Base-by-base conservation (phyloP, 1,284 basidiomycete genomes). In the Ceratobasidium sp. region DNA sequence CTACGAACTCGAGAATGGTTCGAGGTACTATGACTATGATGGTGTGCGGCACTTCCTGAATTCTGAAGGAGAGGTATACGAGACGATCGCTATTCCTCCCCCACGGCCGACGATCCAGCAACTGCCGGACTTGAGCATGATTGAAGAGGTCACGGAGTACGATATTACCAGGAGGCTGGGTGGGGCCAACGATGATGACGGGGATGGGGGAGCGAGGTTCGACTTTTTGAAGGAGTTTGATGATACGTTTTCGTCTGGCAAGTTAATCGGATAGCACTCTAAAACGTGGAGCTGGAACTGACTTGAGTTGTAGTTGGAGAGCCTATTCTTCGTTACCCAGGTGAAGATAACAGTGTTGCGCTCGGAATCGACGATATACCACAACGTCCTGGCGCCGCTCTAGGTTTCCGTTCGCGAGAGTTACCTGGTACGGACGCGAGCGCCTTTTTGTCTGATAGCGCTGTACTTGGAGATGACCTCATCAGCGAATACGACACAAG, bases 371-470 rank as follows among this genome's bases (percentile, higher is more conserved):
- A 69, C 13, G 66, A 69, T 31, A 69, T 69, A 14, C 66, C 66
- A 16, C 49, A 66, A 66, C 66, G 66, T 69, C 66, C 66, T 58
- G 66, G 66, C 24, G 66, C 66, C 53, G 66, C 66, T 19, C 31
- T 69, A 53, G 66, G 66, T 41, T 69, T 69, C 37, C 66, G 66
- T 34, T 51, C 51, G 16, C 66, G 53, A 58, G 39, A 43, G 1
- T 1, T n/a, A 13, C 41, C 24, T 24, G 53, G 24, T 8, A 37
- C 9, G 19, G 53, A 58, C 37, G 49, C 51, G 37, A 69, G 66
- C 29, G 66, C 51, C 1, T 69, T 69, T 39, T 31, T 69, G 37
- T 69, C 66, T 19, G 51, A 69, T 1, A 69, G 66, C 22, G 51
- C 37, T 4, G n/a, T 69, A 3, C 13, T 69, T 19, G 31, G 24